Base-by-base conservation (phyloP, 2,329 filamentous ascomycete species). In the Phaeosphaeriaceae sp. region DNA sequence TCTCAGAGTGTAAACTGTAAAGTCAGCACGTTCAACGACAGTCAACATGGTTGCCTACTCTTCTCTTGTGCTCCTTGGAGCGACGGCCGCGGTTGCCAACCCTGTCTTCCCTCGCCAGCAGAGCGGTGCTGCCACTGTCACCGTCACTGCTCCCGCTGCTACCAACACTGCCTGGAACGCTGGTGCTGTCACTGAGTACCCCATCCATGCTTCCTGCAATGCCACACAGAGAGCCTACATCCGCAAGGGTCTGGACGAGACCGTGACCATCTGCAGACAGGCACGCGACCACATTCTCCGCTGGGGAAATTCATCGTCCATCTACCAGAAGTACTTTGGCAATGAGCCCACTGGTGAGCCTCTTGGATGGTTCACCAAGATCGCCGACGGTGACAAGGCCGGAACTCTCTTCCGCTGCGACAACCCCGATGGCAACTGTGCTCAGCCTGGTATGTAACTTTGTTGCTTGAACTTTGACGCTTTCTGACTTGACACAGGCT, bases 291-390 rank as follows among this genome's bases (percentile, higher is more conserved):
- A 91, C 69, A 82, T 89, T 51, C 81, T 86, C 15, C 81, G 82
- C 48, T 84, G 80, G 65, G 86, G 88, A 31, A 82, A 83, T 74
- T 78, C 81, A 24, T 89, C 86, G 10, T 79, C 82, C 20, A 82
- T 89, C 57, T 88, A 86, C 70, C 79, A 79, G 52, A 90, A 88
- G 77, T 91, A 90, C 78, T 91, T 91, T 69, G 87, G 89, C 47
- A 81, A 85, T 52, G 80, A 80, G 1, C 80, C 86, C 3, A 86
- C 87, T 2, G 83, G 83, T 21, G 81, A 84, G 60, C 83, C 85
- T 3, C 80, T 88, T 44, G 89, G 89, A 4, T 88, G 86, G 80
- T 89, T 83, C 63, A 85, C 88, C 53, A 83, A 85, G 57, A 79
- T 91, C 31, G 79, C 85, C 65, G 81, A 81, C 45, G 86, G 82